Percentiles rank a stretch among this genome's conserved stretches.
Evolutionary conservation across 371 early-diverging fungal genomes (phyloP).

Genomic region (Cokeromyces recurvatus): DNA sequence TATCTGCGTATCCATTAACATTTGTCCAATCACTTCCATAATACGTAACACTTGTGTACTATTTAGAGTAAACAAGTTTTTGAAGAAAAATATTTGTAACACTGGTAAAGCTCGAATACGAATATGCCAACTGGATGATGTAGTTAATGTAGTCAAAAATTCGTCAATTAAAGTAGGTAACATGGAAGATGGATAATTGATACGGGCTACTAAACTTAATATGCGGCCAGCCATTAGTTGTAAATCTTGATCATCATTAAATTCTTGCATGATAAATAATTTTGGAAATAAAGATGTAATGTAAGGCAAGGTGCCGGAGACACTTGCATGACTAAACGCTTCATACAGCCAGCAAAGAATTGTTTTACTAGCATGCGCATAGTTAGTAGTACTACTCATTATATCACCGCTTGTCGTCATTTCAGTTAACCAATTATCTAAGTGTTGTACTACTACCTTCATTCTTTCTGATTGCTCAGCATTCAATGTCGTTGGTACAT

Average conservation of each 20-base stretch:
- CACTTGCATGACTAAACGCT: constrained; percentile 46
- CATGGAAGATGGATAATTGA: constrained; percentile 54
- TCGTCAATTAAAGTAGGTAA: constrained; percentile 48
- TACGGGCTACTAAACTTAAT: constrained; percentile 45
- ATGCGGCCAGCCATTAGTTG: constrained; percentile 55
- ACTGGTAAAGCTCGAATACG: constrained; percentile 68
- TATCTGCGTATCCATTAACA: constrained; percentile 72
- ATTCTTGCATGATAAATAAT: constrained; percentile 69
- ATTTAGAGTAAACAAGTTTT: constrained; percentile 61
- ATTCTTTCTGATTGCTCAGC: constrained; percentile 25
- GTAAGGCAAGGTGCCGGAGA: constrained; percentile 52
- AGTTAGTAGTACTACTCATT: constrained; percentile 45
- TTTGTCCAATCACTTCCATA: constrained; percentile 56
- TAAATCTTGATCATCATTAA: constrained; percentile 73
- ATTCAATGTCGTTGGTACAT: constrained; percentile 31
- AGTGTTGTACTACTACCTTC: constrained; percentile 12
- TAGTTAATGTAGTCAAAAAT: constrained; percentile 51
- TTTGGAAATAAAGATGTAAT: constrained; percentile 52
- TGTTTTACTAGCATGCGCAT: constrained; percentile 69
- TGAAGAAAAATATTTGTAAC: constrained; percentile 76
- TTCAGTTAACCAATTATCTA: constrained; percentile 42
- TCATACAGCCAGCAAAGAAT: constrained; percentile 67
- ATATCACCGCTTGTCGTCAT: constrained; percentile 24
- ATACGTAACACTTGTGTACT: constrained; percentile 47
- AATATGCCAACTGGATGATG: constrained; percentile 70